These are phyloP conservation scores for Septoria petroselini DNA, from an alignment of 2,329 filamentous ascomycete genomes.

Conservation along the genomic window DNA sequence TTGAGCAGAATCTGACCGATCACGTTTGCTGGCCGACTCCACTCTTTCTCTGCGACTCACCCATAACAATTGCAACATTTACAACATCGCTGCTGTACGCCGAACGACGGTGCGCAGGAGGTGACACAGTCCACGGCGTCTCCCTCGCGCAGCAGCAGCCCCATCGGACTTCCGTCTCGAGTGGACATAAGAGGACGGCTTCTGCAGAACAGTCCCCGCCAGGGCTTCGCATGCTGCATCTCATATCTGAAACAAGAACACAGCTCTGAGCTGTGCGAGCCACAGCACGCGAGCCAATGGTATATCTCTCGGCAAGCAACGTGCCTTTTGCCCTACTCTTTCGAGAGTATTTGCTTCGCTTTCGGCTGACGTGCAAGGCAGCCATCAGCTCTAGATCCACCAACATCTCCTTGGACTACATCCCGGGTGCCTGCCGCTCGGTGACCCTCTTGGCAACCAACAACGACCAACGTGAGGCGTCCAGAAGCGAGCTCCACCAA, in stretches of 20 bases:
- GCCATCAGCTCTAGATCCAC: not conserved
- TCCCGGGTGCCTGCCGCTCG: not conserved
- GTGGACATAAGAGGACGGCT: not conserved
- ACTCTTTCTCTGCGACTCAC: not conserved
- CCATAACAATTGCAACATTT: no score
- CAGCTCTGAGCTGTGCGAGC: slow-evolving; percentile 2
- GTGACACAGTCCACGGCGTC: not conserved
- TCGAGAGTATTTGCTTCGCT: slow-evolving; percentile 4
- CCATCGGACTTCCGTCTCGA: not conserved
- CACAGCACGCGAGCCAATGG: slow-evolving; percentile 15
- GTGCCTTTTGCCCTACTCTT: not conserved
- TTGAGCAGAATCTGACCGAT: slow-evolving; percentile 11
- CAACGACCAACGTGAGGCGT: not conserved
- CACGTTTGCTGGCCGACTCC: slow-evolving; percentile 10
- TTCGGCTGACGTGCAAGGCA: slow-evolving; percentile 16
- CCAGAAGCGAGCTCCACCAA: not conserved
- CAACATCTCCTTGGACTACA: not conserved
- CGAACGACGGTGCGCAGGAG: not conserved
- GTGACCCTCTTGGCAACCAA: not conserved
- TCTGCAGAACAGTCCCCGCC: slow-evolving; percentile 1
- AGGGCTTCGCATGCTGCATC: slow-evolving; percentile 15
- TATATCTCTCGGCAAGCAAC: slow-evolving; percentile 4
- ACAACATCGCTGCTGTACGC: slow-evolving; percentile 1
- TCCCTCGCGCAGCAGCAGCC: not conserved
- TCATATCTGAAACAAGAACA: slow-evolving; percentile 19